Base-by-base conservation (phyloP, 2,329 filamentous ascomycete genomes). In the Peltaster fructicola region DNA sequence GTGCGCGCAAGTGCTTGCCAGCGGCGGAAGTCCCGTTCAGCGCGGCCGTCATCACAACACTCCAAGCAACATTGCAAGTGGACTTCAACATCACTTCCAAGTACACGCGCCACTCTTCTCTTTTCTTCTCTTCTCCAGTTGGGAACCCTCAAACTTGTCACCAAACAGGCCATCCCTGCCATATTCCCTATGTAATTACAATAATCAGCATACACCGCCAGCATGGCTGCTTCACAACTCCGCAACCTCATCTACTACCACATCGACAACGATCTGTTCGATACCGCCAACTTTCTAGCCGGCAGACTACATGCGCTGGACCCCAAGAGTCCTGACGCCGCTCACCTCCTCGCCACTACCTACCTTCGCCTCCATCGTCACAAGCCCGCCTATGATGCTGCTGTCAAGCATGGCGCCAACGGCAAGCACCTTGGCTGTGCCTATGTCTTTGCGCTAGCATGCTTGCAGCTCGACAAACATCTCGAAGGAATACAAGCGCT, bases 241-340 rank as follows among this genome's bases (percentile, higher is more conserved):
- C 60, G 68, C 42, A 66, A 73, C 40, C 57, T 73, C 23, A 65
- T 76, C 33, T 72, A 70, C 54, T 74, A 76, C 48, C 64, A 73
- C 46, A 71, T 98, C 50, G 88, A 98, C 59, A 91, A 92, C 48
- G 74, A 82, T 44, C 70, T 84, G 17, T 65, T 77, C 45, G 73
- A 84, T 28, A 95, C 91, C 47, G 88, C 88, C 29, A 71, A 92
- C 20, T 98, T 98, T 56, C 80, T 92, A 33, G 78, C 88, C 31
- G 80, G 85, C 44, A 72, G 88, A 36, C 67, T 93, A 11, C 65
- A 72, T 33, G 84, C 81, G 24, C 78, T 85, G 40, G 85, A 95
- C 41, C 69, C 76, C 13, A 72, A 77, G 41, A 78, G 73, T 11
- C 63, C 68, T 30, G 88, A 98, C 52, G 73, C 80, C 15, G 63